Evolutionary conservation across 2,329 filamentous ascomycete genomes (phyloP), one percentile per base, ranked within the genome.

Genomic region (Zelopaecilomyces penicillatus): DNA sequence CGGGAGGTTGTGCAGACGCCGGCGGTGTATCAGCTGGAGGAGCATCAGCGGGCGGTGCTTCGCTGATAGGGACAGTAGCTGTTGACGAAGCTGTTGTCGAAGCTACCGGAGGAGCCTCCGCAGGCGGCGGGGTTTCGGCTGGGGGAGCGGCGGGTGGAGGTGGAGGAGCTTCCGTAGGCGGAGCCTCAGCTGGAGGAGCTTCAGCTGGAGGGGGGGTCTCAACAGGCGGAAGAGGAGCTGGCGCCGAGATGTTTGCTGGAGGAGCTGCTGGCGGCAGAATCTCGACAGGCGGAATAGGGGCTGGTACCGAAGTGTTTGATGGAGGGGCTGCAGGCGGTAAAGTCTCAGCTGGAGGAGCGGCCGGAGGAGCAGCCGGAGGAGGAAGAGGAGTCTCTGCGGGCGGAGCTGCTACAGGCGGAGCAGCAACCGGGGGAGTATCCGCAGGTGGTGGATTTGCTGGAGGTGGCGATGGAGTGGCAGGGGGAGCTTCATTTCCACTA

Each of bases 121-220:
- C 19, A 19, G 19, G 10, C 9, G 35, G 11, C 8, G 37, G 28
- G 5, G 37, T 30, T 3, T 35, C 38, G 28, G 42, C 10, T 11
- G 36, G 8, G 8, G 43, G 35, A 46, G 39, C 8, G 27, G 39
- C 44, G 27, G 19, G 41, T 39, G n/a, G 30, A 38, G 19, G 32
- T 51, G 40, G 48, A 44, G 44, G 44, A 52, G 29, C 5, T 43
- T 46, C 48, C 39, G 42, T 40, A 37, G 5, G 12, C n/a, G 10
- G 10, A 12, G 9, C 29, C 5, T 26, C 39, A 30, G 41, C 50
- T 4, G 44, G 50, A 7, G 42, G 44, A n/a, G 42, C 39, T 2
- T 53, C 43, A 3, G 49, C 46, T 5, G 49, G 44, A 26, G 5
- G 35, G 9, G 26, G 39, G 34, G 31, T 34, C 37, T 41, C 42